Evolutionary conservation across 2,329 filamentous ascomycete genomes (phyloP).

Genomic region (Domatiomyces catenatus): DNA sequence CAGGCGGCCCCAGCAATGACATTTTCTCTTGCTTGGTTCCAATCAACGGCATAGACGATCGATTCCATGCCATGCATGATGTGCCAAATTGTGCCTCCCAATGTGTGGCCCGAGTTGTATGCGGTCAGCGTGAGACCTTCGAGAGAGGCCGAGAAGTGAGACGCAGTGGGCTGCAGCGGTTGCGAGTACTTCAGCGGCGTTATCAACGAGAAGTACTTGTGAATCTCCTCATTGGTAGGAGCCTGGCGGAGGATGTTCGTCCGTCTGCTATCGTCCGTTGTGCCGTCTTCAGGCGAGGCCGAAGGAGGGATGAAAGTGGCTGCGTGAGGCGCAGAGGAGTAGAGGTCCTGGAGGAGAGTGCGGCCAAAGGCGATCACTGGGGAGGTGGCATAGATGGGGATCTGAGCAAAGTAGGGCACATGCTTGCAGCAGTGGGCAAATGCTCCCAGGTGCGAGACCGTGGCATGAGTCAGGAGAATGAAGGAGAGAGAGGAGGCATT

Average conservation of each 20-base stretch:
- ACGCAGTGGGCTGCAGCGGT: constrained; percentile 75
- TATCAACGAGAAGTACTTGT: constrained; percentile 77
- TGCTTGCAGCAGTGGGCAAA: constrained; percentile 96
- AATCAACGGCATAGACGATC: constrained; percentile 93
- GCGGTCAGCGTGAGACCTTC: constrained; percentile 89
- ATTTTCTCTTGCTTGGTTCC: constrained; percentile 95
- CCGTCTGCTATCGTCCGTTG: constrained; percentile 30
- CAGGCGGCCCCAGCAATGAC: constrained; percentile 87
- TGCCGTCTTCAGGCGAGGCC: constrained; percentile 17
- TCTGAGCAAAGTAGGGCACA: constrained; percentile 76
- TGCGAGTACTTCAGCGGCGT: constrained; percentile 94
- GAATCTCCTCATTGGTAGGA: constrained; percentile 76
- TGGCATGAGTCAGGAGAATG: constrained; percentile 88
- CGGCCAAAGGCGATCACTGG: constrained; percentile 88
- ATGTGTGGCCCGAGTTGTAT: constrained; percentile 88
- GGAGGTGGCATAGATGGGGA: constrained; percentile 85
- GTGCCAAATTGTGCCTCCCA: constrained; percentile 97
- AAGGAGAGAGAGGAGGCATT: constrained; percentile 84
- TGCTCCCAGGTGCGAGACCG: constrained; percentile 76
- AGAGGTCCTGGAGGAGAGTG: constrained; percentile 80
- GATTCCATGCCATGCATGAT: constrained; percentile 94
- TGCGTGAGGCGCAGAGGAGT: constrained; percentile 75
- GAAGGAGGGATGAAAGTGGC: constrained; percentile 58
- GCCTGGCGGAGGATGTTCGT: constrained; percentile 46
- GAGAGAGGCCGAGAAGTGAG: constrained; percentile 73